Conservation (phyloP, 352 stramenopile species). For the Globisporangium acanthophoron region DNA sequence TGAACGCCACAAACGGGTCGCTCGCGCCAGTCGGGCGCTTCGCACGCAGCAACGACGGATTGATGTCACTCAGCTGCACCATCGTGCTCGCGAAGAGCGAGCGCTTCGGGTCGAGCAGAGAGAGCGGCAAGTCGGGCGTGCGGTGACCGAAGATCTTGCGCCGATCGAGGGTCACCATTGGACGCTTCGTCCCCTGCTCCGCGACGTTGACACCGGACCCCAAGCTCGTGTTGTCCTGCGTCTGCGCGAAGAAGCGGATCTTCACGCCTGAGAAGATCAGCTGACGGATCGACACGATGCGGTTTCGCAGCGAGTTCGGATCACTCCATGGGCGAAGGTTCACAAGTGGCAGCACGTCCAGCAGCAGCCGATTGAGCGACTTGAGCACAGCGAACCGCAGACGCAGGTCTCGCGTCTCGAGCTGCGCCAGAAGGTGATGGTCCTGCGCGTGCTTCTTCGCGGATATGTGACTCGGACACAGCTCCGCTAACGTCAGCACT, state of each 20-base stretch:
- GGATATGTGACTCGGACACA: constrained; percentile 61
- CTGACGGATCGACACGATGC: constrained; percentile 51
- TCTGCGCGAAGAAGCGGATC: constrained; percentile 63
- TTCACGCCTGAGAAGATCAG: constrained; percentile 74
- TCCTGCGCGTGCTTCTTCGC: constrained; percentile 20
- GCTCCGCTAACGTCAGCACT: constrained; percentile 49
- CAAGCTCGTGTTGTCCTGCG: constrained; percentile 67
- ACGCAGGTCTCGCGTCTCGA: constrained; percentile 55
- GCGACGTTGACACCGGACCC: constrained; percentile 31
- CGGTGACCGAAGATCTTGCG: constrained; percentile 39
- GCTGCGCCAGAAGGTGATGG: constrained; percentile 26
- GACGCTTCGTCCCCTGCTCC: constrained; percentile 44
- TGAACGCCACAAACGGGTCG: constrained; percentile 79
- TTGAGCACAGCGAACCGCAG: constrained; percentile 56
- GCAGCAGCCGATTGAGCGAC: constrained; percentile 47
- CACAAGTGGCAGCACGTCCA: constrained; percentile 53
- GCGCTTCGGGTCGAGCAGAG: constrained; percentile 36
- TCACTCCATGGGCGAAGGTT: constrained; percentile 54
- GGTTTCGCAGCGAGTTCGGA: constrained; percentile 37
- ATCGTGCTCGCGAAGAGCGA: constrained; percentile 71
- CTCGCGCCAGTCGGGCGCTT: constrained; percentile 73
- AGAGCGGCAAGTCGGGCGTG: constrained; percentile 11
- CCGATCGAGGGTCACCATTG: constrained; percentile 66
- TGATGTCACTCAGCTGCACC: constrained; percentile 41
- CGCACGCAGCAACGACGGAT: constrained; percentile 41